Conservation (phyloP, 257 asterid genomes). For the Leptodermis oblonga region DNA sequence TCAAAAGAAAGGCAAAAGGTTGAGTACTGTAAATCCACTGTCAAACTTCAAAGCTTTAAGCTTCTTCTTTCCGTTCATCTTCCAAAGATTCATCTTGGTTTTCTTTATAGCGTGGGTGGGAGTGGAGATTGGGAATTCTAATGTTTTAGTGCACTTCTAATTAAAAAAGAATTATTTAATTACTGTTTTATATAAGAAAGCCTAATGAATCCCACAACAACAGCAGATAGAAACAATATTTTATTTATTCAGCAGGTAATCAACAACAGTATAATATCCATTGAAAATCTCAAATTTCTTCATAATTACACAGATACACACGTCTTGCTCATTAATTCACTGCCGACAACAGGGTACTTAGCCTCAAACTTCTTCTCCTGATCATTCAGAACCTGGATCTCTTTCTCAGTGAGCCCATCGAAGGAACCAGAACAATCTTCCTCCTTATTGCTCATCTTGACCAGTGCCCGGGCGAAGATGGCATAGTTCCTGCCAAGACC, state of each 20-base stretch:
- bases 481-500: conserved; percentile 82
- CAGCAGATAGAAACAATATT: conserved; percentile 3
- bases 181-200: no score
- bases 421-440: conserved; percentile 56
- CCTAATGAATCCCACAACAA: conserved; percentile 1
- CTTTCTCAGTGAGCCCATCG: conserved; percentile 84
- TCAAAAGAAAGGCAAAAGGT: no score
- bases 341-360: conserved; percentile 75
- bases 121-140: no score
- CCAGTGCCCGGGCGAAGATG: conserved; percentile 90
- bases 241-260: conserved; percentile 12
- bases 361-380: conserved; percentile 97
- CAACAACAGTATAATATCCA: background rate
- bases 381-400: conserved; percentile 75
- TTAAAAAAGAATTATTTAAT: no score
- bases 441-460: conserved; percentile 89
- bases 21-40: no score
- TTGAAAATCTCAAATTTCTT: background rate
- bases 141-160: no score
- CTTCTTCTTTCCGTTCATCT: no score
- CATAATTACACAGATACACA: conserved; percentile 6
- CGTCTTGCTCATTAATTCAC: conserved; percentile 34
- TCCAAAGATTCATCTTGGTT: no score
- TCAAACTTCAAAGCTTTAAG: no score
- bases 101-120: no score